Evolutionary conservation across 192 early-diverging fungal species (phyloP), one percentile per base, ranked within the genome.

Genomic region (Linnemannia hyalina): DNA sequence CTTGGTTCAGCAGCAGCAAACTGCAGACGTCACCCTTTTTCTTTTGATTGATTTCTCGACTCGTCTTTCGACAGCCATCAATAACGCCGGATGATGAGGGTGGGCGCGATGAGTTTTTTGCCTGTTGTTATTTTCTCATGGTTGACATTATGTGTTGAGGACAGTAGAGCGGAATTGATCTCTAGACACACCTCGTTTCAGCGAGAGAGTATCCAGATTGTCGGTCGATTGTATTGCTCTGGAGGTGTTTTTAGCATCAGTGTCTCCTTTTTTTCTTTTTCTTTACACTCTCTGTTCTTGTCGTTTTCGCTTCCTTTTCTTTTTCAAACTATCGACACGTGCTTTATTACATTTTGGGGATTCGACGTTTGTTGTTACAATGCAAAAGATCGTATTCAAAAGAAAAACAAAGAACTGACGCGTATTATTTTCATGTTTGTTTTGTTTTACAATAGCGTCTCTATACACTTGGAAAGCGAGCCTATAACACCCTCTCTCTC

Each of bases 281-380:
- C 11, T 26, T 3, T 4, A 20, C 2, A 52, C 49, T 52, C 49
- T 52, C 16, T 52, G 20, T 20, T 52, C 32, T 20, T 6, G 38
- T n/a, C 38, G 1, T 38, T 38, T 13, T 29, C 32, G 7, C 32
- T 35, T 29, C 26, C 65, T 20, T 55, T 44, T 18, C 26, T 46
- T 35, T 68, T 57, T 32, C n/a, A 38, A 60, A 32, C 57, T 42
- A 40, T n/a, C 47, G 54, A 73, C 73, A 80, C 73, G 79, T 74
- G 79, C 75, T 73, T 73, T 80, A 65, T 78, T 70, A 57, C 71
- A 70, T 55, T 70, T 54, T 70, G 42, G 47, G 29, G 60, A 65
- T 65, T 65, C 29, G 60, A 65, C 26, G n/a, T 26, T 65, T 65
- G 29, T 65, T 65, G 55, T n/a, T 8, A 35, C 32, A 65, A 29